phyloP scores from a whole-genome alignment of 441 rosid genomes.

The Macaranga tanarius region DNA sequence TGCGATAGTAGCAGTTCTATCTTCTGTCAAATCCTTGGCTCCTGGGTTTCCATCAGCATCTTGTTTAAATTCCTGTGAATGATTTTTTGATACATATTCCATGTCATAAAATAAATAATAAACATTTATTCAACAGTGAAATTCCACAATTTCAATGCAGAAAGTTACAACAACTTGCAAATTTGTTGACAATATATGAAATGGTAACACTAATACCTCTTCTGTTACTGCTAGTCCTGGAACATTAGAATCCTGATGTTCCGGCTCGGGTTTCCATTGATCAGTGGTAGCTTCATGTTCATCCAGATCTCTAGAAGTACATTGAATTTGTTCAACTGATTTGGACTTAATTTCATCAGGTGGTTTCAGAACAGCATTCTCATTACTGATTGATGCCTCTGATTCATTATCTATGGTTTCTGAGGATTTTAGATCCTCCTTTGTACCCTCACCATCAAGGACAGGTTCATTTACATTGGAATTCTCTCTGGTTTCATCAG shows the following conservation, averaged over 20 bases:
- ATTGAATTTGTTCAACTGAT: background rate
- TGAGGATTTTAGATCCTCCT: slow-evolving; percentile 14
- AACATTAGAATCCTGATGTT: background rate
- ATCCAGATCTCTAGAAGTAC: background rate
- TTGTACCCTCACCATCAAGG: slow-evolving; percentile 4
- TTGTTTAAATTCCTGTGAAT: slow-evolving; percentile 12
- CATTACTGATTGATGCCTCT: slow-evolving; percentile 8
- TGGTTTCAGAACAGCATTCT: slow-evolving; percentile 4
- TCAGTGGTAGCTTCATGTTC: background rate
- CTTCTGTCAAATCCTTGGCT: slow-evolving; percentile 24
- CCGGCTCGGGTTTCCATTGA: background rate
- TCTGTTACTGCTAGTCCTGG: background rate
- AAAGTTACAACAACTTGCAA: background rate
- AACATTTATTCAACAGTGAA: background rate
- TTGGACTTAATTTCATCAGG: slow-evolving; percentile 1
- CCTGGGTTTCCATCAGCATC: slow-evolving; percentile 22
- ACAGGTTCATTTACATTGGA: slow-evolving; percentile 1
- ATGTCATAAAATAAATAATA: slow-evolving; percentile 14
- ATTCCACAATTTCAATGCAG: background rate
- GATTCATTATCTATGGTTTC: slow-evolving; percentile 15
- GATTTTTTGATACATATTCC: slow-evolving; percentile 30
- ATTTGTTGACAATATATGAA: background rate
- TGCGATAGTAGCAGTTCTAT: slow-evolving; percentile 18
- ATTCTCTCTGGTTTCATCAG: slow-evolving; percentile 5
- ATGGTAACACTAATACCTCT: background rate